Conservation (phyloP, 768 basidiomycete genomes). For the Gymnopilus dilepis region DNA sequence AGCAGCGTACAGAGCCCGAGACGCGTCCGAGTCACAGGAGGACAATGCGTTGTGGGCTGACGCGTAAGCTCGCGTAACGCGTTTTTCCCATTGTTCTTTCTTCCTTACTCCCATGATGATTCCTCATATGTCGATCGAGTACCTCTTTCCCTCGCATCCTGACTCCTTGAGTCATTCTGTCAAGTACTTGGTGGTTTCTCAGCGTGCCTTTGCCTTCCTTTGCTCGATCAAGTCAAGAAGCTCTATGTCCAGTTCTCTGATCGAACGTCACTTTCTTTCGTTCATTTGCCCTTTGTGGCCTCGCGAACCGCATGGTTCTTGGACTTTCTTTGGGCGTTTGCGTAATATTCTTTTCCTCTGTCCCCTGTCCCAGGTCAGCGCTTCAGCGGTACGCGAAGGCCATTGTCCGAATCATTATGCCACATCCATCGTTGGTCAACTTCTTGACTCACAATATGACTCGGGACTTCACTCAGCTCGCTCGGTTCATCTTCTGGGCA, state of each 20-base stretch:
- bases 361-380: background rate
- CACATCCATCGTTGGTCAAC: too few relatives aligned
- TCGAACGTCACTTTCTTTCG: background rate
- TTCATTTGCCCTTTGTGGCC: background rate
- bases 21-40: background rate
- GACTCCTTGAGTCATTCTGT: background rate
- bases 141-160: background rate
- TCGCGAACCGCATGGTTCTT: background rate
- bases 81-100: background rate
- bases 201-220: background rate
- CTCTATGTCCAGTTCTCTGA: background rate
- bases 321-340: background rate
- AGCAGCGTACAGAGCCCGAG: too few relatives aligned
- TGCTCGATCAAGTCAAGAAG: background rate
- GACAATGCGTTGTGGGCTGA: background rate
- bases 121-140: background rate
- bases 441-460: background rate
- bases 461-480: background rate
- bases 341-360: background rate
- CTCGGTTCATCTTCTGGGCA: background rate
- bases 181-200: too few relatives aligned
- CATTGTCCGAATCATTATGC: background rate
- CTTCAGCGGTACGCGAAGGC: background rate
- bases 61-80: constrained; percentile 3
- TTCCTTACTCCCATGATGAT: background rate